Conservation (phyloP, 768 basidiomycete genomes). For the Lyophyllum semitale region DNA sequence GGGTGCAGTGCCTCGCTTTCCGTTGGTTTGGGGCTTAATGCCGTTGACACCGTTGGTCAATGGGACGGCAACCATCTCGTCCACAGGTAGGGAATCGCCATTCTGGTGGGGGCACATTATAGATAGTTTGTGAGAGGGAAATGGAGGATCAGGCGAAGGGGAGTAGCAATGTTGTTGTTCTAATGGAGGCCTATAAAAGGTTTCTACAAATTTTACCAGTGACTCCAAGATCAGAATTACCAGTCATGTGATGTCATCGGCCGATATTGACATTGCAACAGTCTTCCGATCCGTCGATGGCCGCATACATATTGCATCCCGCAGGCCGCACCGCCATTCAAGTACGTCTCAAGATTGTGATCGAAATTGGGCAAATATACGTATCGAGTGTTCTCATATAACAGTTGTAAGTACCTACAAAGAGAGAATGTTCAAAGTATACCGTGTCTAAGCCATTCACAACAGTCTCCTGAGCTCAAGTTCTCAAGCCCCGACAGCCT, state of each 20-base stretch:
- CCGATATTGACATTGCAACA: too few relatives aligned
- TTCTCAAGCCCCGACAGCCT: slow-evolving; percentile 16
- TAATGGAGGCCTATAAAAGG: slow-evolving; percentile 13
- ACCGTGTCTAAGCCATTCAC: too few relatives aligned
- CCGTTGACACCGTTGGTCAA: slow-evolving; percentile 47
- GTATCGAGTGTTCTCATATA: too few relatives aligned
- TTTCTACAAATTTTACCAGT: slow-evolving; percentile 19
- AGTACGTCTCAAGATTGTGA: too few relatives aligned
- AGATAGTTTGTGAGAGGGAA: slow-evolving; percentile 7
- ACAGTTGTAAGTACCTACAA: neutral
- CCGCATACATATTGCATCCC: neutral
- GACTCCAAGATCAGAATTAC: slow-evolving; percentile 8
- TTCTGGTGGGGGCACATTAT: slow-evolving; percentile 69
- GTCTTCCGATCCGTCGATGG: too few relatives aligned
- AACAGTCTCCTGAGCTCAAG: too few relatives aligned
- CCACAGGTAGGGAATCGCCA: slow-evolving; percentile 46
- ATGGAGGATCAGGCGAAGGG: slow-evolving; percentile 9
- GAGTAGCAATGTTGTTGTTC: slow-evolving; percentile 8
- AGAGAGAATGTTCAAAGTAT: too few relatives aligned
- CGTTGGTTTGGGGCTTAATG: slow-evolving; percentile 33
- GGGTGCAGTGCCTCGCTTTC: slow-evolving; percentile 45
- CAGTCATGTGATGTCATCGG: slow-evolving; percentile 7
- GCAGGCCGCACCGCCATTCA: neutral
- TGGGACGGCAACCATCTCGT: slow-evolving; percentile 76
- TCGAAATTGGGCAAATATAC: too few relatives aligned